phyloP scores from a whole-genome alignment of 129 eudicot genomes.

The Lonicera japonica region DNA sequence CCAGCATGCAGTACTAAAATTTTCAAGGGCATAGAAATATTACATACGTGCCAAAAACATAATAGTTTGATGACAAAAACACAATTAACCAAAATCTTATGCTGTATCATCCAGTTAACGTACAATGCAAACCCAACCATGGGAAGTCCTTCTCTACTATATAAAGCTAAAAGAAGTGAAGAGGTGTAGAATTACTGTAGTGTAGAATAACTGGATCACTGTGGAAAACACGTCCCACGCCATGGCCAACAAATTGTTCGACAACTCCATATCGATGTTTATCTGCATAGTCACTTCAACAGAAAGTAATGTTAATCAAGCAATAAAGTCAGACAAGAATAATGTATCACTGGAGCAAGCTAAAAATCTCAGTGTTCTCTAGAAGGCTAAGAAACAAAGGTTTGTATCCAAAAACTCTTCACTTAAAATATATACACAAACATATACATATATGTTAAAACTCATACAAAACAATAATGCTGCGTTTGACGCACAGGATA shows the following conservation, averaged over 20 bases:
- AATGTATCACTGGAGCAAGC: not conserved
- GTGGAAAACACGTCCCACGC: slow-evolving; percentile 81
- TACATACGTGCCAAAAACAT: not conserved
- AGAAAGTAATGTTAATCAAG: slow-evolving; percentile 2
- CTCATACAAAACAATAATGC: too few species aligned
- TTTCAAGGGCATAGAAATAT: too few species aligned
- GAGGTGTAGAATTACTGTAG: slow-evolving; percentile 42
- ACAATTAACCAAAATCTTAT: not conserved
- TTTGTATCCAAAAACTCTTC: not conserved
- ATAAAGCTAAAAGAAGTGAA: not conserved
- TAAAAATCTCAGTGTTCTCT: not conserved
- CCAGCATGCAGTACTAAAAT: too few species aligned
- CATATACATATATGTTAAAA: too few species aligned
- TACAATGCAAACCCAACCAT: not conserved
- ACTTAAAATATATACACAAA: too few species aligned
- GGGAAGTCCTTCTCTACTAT: not conserved
- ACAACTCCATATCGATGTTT: slow-evolving; percentile 79
- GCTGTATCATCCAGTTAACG: not conserved
- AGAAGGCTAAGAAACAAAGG: not conserved
- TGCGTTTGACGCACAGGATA: too few species aligned
- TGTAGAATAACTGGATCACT: slow-evolving; percentile 84
- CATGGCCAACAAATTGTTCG: slow-evolving; percentile 84
- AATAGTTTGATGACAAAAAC: not conserved
- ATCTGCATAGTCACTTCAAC: slow-evolving; percentile 71
- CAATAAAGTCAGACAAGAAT: not conserved